These are phyloP conservation scores for Candida ovalis DNA, from an alignment of 805 yeast species.

Conservation along the genomic window DNA sequence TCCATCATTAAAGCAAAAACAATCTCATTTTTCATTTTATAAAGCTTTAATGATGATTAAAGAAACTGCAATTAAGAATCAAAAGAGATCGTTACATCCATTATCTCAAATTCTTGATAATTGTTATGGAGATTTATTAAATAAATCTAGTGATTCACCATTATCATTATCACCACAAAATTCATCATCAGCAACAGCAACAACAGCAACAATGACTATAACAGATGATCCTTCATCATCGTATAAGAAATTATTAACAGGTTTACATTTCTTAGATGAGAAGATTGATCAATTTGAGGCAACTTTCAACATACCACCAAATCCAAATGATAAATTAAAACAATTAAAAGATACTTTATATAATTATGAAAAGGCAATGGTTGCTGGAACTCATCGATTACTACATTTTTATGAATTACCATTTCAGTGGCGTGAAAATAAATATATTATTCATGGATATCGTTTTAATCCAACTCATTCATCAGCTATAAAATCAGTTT, in stretches of 20 bases:
- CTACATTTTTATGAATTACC: constrained; percentile 87
- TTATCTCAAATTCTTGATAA: constrained; percentile 28
- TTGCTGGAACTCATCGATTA: constrained; percentile 41
- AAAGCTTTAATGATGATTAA: constrained; percentile 22
- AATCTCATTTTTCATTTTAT: constrained; percentile 22
- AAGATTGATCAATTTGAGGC: constrained; percentile 38
- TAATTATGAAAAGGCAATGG: constrained; percentile 44
- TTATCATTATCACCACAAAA: background rate
- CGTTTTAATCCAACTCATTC: constrained; percentile 67
- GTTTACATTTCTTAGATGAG: constrained; percentile 37
- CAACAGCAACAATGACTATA: background rate
- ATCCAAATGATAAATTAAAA: constrained; percentile 26
- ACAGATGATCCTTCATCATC: constrained; percentile 11
- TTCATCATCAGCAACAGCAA: background rate
- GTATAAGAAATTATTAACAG: constrained; percentile 32
- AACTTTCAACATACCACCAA: constrained; percentile 27
- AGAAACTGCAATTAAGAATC: constrained; percentile 19
- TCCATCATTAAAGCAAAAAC: constrained; percentile 12
- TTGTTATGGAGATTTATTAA: constrained; percentile 23
- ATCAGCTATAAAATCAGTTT: constrained; percentile 57
- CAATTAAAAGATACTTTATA: constrained; percentile 35
- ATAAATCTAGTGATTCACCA: constrained; percentile 1
- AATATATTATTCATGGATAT: constrained; percentile 79
- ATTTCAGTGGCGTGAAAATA: constrained; percentile 89
- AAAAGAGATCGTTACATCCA: constrained; percentile 26